These are phyloP conservation scores for Triangularia verruculosa DNA, from an alignment of 2,329 filamentous ascomycete species.

Conservation along the genomic window DNA sequence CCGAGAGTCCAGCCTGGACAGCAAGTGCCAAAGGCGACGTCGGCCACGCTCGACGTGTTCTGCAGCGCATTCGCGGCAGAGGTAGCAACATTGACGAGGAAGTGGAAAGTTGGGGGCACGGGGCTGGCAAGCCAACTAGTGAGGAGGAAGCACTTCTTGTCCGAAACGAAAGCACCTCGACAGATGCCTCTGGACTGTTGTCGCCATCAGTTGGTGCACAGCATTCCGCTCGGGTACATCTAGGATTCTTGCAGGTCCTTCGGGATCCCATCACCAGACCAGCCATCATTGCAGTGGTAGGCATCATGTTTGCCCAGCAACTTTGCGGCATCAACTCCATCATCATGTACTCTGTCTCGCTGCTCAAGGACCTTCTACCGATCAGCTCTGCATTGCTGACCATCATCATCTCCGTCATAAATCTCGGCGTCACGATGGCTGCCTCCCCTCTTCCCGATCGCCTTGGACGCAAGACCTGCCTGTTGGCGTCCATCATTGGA, in stretches of 20 bases:
- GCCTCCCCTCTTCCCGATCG: conserved; percentile 84
- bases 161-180: conserved; percentile 30
- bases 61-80: conserved; percentile 74
- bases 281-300: conserved; percentile 78
- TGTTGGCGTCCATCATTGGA: conserved; percentile 77
- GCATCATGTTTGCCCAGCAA: conserved; percentile 91
- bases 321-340: conserved; percentile 94
- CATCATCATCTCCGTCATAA: conserved; percentile 81
- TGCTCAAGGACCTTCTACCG: conserved; percentile 77
- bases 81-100: conserved; percentile 70
- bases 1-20: conserved; percentile 87
- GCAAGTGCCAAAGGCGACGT: conserved; percentile 61
- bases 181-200: conserved; percentile 26
- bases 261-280: conserved; percentile 65
- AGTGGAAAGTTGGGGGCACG: conserved; percentile 57
- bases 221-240: conserved; percentile 33
- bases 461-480: conserved; percentile 80
- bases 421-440: conserved; percentile 75
- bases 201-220: conserved; percentile 21
- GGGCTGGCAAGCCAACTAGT: conserved; percentile 42
- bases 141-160: conserved; percentile 71
- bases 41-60: conserved; percentile 59
- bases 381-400: conserved; percentile 80
- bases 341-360: conserved; percentile 95
- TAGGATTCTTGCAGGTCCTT: conserved; percentile 65